Evolutionary conservation across 179 eudicot genomes (phyloP).

Genomic region (Patellifolia procumbens): DNA sequence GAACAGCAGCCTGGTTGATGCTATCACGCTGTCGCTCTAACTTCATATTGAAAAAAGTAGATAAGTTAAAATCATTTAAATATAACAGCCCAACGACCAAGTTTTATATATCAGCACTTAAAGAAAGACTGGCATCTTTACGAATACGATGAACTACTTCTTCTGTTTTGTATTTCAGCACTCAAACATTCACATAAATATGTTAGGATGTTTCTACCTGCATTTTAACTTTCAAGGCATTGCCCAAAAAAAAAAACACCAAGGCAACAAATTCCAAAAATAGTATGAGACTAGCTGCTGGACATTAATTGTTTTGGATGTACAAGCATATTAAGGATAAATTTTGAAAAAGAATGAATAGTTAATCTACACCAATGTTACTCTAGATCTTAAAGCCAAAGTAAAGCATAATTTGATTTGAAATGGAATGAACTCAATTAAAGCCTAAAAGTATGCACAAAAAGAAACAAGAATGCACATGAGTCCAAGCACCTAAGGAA

Average conservation of each 20-base stretch:
- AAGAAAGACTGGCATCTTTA: not conserved
- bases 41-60: slow-evolving; percentile 50
- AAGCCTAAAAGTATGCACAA: not conserved
- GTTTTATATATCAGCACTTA: not conserved
- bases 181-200: not conserved
- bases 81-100: not conserved
- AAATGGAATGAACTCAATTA: not conserved
- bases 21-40: slow-evolving; percentile 87
- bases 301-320: too few relatives aligned
- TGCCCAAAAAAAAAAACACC: too few relatives aligned
- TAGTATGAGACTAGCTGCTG: not conserved
- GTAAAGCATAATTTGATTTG: not conserved
- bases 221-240: not conserved
- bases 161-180: too few relatives aligned
- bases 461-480: not conserved
- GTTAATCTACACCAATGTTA: not conserved
- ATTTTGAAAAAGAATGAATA: not conserved
- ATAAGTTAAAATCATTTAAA: slow-evolving; percentile 24
- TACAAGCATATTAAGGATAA: not conserved
- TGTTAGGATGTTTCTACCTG: not conserved
- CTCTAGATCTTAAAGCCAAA: not conserved
- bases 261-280: too few relatives aligned
- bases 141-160: not conserved
- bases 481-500: not conserved
- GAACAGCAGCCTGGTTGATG: slow-evolving; percentile 87